phyloP scores from a whole-genome alignment of 164 flowering plant genomes.

The Tinospora cordifolia region DNA sequence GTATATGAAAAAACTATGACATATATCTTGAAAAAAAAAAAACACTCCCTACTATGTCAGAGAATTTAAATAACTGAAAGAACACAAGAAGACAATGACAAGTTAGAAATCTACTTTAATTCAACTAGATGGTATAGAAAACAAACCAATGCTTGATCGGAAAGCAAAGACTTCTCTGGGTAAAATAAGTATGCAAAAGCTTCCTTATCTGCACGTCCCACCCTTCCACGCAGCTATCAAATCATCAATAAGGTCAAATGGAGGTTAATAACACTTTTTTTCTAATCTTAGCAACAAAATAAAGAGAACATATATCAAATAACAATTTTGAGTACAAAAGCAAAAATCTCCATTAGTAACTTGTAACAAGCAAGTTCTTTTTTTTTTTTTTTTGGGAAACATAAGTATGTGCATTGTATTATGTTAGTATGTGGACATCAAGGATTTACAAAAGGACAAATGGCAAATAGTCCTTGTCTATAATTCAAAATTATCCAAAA shows the following conservation, averaged over 20 bases:
- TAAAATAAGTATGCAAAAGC: conserved; percentile 87
- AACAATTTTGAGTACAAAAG: background rate
- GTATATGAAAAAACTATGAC: background rate
- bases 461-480: no score
- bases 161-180: conserved; percentile 64
- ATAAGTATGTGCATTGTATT: no score
- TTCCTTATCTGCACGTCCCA: conserved; percentile 94
- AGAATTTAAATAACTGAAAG: background rate
- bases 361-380: background rate
- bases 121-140: conserved; percentile 1
- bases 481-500: no score
- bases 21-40: background rate
- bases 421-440: no score
- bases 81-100: background rate
- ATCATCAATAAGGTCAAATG: conserved; percentile 10
- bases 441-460: no score
- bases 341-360: background rate
- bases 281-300: background rate
- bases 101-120: background rate
- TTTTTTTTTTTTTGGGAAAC: no score
- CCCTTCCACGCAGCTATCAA: conserved; percentile 84
- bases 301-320: background rate
- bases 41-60: background rate
- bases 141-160: conserved; percentile 74
- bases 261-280: background rate